Conservation (phyloP, 2,329 filamentous ascomycete genomes). For the Colletotrichum trifolii region DNA sequence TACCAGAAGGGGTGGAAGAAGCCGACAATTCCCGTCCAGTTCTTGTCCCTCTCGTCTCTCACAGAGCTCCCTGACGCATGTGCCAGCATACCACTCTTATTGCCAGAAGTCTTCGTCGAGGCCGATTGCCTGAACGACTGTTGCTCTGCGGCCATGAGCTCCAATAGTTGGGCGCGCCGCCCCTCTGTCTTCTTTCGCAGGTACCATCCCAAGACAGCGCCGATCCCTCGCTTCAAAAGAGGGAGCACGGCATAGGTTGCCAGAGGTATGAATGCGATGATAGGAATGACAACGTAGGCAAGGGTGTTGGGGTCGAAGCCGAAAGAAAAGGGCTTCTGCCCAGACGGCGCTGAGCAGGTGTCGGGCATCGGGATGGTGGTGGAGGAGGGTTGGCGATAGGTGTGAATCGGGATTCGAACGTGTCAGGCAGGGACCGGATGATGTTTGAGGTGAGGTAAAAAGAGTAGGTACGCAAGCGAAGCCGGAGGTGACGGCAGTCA, state of each 20-base stretch:
- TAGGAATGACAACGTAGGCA: constrained; percentile 42
- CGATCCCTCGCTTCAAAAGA: constrained; percentile 51
- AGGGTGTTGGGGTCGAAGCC: constrained; percentile 44
- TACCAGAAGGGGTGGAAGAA: constrained; percentile 99
- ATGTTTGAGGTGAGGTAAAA: not conserved
- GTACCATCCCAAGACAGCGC: constrained; percentile 66
- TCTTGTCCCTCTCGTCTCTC: constrained; percentile 60
- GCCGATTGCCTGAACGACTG: constrained; percentile 43
- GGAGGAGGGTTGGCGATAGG: not conserved
- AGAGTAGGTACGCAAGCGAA: not conserved
- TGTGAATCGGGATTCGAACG: not conserved
- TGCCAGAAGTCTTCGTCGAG: constrained; percentile 55
- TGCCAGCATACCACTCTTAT: constrained; percentile 72
- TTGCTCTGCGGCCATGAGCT: constrained; percentile 60
- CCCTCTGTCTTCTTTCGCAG: constrained; percentile 72
- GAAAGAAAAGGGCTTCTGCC: constrained; percentile 42
- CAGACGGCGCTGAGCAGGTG: constrained; percentile 44
- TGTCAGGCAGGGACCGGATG: not conserved
- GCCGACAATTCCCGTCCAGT: constrained; percentile 88
- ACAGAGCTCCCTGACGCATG: constrained; percentile 19
- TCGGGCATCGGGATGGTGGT: constrained; percentile 40
- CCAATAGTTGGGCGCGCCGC: constrained; percentile 67
- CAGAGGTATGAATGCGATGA: constrained; percentile 38
- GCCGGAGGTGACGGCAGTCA: constrained; percentile 25
- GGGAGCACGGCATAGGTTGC: constrained; percentile 48